Evolutionary conservation across 331 rosid genomes (phyloP).

Genomic region (Arachis monticola): DNA sequence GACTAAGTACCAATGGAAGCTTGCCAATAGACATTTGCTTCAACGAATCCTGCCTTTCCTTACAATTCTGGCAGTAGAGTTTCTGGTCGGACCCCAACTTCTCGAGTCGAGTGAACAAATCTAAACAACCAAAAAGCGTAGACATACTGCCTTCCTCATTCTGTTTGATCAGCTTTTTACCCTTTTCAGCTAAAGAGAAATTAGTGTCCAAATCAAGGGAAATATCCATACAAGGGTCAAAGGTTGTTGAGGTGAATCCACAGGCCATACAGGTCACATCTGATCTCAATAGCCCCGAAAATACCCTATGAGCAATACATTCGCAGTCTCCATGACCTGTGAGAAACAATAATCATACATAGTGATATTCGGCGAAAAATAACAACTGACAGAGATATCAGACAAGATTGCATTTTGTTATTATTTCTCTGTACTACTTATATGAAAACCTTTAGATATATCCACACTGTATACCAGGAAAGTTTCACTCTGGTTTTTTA

Average conservation of each 20-base stretch:
- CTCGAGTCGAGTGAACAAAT: constrained; percentile 83
- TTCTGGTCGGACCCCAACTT: constrained; percentile 97
- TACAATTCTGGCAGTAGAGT: constrained; percentile 77
- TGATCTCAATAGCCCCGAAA: constrained; percentile 84
- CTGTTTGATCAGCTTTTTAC: constrained; percentile 54
- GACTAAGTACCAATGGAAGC: constrained; percentile 80
- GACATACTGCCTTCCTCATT: constrained; percentile 53
- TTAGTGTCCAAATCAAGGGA: constrained; percentile 69
- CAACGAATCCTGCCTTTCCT: constrained; percentile 67
- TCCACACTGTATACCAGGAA: constrained; percentile 10
- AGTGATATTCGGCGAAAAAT: constrained; percentile 8
- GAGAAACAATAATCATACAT: constrained; percentile 37
- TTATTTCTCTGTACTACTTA: neutral
- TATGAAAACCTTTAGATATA: constrained; percentile 1
- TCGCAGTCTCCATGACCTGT: constrained; percentile 76
- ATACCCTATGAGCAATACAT: constrained; percentile 83
- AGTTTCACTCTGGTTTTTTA: neutral
- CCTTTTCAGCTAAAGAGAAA: constrained; percentile 41
- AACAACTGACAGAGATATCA: constrained; percentile 4
- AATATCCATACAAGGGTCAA: constrained; percentile 87
- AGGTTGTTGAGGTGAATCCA: constrained; percentile 90
- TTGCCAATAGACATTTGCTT: constrained; percentile 86
- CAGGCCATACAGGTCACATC: constrained; percentile 94
- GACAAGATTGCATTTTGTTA: constrained; percentile 13
- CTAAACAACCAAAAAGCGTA: constrained; percentile 78